Conservation (phyloP, 805 yeast species). For the Schwanniomyces polymorphus region DNA sequence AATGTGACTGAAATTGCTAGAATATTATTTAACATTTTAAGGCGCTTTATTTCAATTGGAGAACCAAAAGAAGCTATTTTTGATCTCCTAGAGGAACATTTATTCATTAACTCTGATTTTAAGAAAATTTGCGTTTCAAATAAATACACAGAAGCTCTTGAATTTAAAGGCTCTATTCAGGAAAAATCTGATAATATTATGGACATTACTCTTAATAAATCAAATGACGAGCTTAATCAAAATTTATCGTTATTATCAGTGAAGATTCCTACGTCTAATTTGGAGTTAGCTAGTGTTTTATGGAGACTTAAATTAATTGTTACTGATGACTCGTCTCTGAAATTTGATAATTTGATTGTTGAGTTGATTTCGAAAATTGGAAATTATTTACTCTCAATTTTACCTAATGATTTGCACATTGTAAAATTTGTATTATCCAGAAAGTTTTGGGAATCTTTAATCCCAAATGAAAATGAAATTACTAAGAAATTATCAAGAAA, state of each 20-base stretch:
- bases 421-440: conserved; percentile 13
- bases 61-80: conserved; percentile 46
- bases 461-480: conserved; percentile 1
- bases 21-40: conserved; percentile 54
- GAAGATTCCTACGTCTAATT: conserved; percentile 42
- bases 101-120: conserved; percentile 3
- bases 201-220: conserved; percentile 8
- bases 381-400: conserved; percentile 20
- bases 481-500: neutral
- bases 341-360: conserved; percentile 21
- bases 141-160: conserved; percentile 6
- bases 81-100: conserved; percentile 8
- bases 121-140: conserved; percentile 4
- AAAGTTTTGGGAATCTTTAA: conserved; percentile 28
- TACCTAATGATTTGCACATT: conserved; percentile 9
- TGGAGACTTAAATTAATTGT: conserved; percentile 35
- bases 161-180: neutral
- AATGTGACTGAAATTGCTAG: conserved; percentile 15
- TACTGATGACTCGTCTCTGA: conserved; percentile 19
- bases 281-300: conserved; percentile 50
- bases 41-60: conserved; percentile 54
- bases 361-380: conserved; percentile 47
- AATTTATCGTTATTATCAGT: conserved; percentile 5
- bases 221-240: conserved; percentile 5
- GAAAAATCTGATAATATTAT: conserved; percentile 10